Conservation (phyloP, 192 early-diverging fungal species). For the Coemansia sp. region DNA sequence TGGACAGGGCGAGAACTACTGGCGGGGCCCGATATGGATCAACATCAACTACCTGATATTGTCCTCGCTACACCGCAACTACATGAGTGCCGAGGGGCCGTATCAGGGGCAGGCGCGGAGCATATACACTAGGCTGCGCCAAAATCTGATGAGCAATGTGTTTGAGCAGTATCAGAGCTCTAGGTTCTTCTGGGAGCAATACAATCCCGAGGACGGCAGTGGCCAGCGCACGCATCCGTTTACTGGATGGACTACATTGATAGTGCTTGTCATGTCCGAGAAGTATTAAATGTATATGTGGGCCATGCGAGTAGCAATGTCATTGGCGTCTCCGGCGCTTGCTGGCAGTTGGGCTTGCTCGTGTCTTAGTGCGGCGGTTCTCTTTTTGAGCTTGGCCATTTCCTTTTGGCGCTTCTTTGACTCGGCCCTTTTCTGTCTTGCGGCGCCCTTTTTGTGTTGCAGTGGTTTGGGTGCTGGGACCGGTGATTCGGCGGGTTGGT, state of each 20-base stretch:
- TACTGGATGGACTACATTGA: slow-evolving; percentile 89
- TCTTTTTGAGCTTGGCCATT: slow-evolving; percentile 33
- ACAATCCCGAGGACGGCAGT: slow-evolving; percentile 68
- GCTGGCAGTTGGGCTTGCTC: neutral
- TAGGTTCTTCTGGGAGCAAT: slow-evolving; percentile 93
- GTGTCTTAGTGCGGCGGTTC: slow-evolving; percentile 18
- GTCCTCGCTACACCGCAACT: slow-evolving; percentile 66
- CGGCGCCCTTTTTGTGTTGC: slow-evolving; percentile 17
- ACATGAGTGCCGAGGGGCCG: slow-evolving; percentile 60
- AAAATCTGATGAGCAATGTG: slow-evolving; percentile 74
- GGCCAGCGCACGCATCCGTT: slow-evolving; percentile 89
- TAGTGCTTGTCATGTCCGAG: slow-evolving; percentile 84
- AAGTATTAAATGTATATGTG: slow-evolving; percentile 55
- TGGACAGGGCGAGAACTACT: slow-evolving; percentile 88
- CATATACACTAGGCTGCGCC: slow-evolving; percentile 73
- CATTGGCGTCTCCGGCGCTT: neutral
- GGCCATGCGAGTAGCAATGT: slow-evolving; percentile 7
- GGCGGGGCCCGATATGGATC: slow-evolving; percentile 92
- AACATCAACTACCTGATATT: slow-evolving; percentile 87
- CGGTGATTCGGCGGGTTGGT: neutral
- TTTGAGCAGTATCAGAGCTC: slow-evolving; percentile 71
- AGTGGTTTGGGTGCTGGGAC: neutral
- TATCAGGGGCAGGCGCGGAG: slow-evolving; percentile 63
- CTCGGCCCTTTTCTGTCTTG: slow-evolving; percentile 27
- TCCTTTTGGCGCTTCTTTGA: slow-evolving; percentile 45